Evolutionary conservation across 768 basidiomycete species (phyloP).

Genomic region (Coprinopsis sp.): DNA sequence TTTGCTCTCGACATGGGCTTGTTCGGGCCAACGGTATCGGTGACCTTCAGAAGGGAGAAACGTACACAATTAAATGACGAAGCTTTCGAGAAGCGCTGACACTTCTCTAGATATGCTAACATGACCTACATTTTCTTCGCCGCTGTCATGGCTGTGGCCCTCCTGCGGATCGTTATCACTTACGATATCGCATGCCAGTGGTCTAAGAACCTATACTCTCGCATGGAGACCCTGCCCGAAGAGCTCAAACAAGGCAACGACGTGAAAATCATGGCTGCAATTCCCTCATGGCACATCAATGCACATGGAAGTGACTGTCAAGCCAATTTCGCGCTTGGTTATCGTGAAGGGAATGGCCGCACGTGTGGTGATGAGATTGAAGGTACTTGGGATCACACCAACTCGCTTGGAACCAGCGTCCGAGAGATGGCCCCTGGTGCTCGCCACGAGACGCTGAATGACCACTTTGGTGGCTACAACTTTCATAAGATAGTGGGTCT

Average conservation of each 20-base stretch:
- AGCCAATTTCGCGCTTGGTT: constrained; percentile 19
- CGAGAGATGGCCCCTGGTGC: constrained; percentile 33
- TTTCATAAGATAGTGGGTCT: constrained; percentile 23
- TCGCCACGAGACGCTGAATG: constrained; percentile 21
- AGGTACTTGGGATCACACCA: constrained; percentile 24
- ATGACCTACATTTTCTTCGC: constrained; percentile 31
- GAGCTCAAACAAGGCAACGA: constrained; percentile 3
- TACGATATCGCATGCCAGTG: constrained; percentile 34
- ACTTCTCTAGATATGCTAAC: constrained; percentile 28
- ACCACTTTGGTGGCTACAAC: constrained; percentile 24
- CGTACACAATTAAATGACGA: constrained; percentile 20
- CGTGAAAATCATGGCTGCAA: constrained; percentile 3
- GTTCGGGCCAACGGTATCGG: constrained; percentile 21
- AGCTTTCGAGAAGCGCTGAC: constrained; percentile 1
- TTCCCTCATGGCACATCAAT: constrained; percentile 27
- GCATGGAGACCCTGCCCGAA: constrained; percentile 9
- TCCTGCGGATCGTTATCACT: constrained; percentile 17
- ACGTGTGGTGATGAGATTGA: constrained; percentile 35
- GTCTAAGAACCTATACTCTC: constrained; percentile 18
- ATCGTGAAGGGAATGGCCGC: constrained; percentile 18
- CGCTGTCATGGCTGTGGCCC: constrained; percentile 6
- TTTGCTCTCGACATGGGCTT: constrained; percentile 23
- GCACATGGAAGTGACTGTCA: constrained; percentile 22
- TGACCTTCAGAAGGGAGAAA: constrained; percentile 28
- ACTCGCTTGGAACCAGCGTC: constrained; percentile 23